A percentile compares a stretch with the other conserved stretches of the same genome.
phyloP scores from a whole-genome alignment of 805 yeast species.

The Candida dajiaensis region DNA sequence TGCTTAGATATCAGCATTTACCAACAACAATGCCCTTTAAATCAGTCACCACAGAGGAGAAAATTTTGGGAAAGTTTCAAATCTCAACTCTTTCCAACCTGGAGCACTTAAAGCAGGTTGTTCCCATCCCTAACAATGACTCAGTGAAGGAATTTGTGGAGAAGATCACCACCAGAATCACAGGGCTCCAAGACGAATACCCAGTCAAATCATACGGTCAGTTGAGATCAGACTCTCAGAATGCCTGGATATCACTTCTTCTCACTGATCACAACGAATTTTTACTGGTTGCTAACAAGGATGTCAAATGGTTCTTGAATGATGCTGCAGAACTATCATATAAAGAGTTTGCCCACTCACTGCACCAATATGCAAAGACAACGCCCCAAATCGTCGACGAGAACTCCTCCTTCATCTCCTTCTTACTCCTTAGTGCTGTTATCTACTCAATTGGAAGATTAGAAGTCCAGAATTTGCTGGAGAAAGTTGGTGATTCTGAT shows the following conservation, averaged over 20 bases:
- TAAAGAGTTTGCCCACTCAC: neutral
- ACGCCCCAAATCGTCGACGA: neutral
- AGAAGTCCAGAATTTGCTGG: neutral
- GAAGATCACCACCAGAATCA: neutral
- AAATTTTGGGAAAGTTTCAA: neutral
- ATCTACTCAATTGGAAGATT: neutral
- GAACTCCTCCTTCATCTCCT: neutral
- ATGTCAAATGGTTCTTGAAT: neutral
- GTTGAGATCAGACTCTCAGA: neutral
- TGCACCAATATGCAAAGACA: neutral
- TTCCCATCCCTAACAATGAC: neutral
- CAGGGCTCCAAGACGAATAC: neutral
- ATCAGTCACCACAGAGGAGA: neutral
- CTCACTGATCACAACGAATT: neutral
- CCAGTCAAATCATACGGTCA: neutral
- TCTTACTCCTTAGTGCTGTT: neutral
- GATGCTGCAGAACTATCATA: neutral
- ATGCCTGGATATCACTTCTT: neutral
- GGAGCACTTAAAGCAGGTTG: too few species aligned
- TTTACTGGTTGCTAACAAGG: neutral
- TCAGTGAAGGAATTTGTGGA: neutral
- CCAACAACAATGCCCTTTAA: neutral
- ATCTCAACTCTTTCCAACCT: neutral
- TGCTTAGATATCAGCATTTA: too few species aligned
- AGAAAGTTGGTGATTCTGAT: neutral